Evolutionary conservation across 1,284 basidiomycete genomes (phyloP), one percentile per base, ranked within the genome.

Genomic region (Rhodotorula sp.): DNA sequence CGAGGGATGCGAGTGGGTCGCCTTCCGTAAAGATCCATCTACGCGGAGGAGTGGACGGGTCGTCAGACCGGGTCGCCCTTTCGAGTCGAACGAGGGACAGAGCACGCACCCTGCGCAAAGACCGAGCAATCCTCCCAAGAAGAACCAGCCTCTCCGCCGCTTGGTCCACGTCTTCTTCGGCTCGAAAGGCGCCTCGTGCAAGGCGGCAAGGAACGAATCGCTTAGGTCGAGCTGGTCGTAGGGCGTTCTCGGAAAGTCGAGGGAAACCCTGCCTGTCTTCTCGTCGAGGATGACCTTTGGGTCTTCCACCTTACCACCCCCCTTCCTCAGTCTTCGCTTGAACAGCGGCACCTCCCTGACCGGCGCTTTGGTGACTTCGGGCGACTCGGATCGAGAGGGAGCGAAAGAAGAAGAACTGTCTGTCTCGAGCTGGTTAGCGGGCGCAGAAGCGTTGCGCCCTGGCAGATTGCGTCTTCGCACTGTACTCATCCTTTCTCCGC

Each of bases 201-300:
- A 53, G 24, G 73, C 73, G 27, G 57, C 27, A 24, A 73, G 61
- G 62, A 74, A 72, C 20, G 64, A 66, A 34, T 73, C 68, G 48
- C 58, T 62, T 24, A 74, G 57, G 66, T 74, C 73, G 52, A 74
- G 64, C 59, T 74, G 68, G 52, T 74, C 68, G 58, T 56, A 74
- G 11, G 73, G 73, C 7, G 73, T 74, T 13, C 27, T 4, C 0
- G 73, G 70, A 0, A 59, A 61, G 20, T 66, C 71, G 61, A 68
- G 71, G 20, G 64, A 64, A 47, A 70, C 61, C 11, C 68, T 29
- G 8, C 67, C 71, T 2, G 67, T 70, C 22, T 54, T 49, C 22
- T 68, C 62, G 52, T 72, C 64, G 36, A 72, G 44, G 3, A 27
- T 51, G 51, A 68, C 67, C 51, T 44, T 44, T 17, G 39, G 39